Evolutionary conservation across 495 filamentous ascomycete genomes (phyloP).

Genomic region (Elaphomyces granulatus): DNA sequence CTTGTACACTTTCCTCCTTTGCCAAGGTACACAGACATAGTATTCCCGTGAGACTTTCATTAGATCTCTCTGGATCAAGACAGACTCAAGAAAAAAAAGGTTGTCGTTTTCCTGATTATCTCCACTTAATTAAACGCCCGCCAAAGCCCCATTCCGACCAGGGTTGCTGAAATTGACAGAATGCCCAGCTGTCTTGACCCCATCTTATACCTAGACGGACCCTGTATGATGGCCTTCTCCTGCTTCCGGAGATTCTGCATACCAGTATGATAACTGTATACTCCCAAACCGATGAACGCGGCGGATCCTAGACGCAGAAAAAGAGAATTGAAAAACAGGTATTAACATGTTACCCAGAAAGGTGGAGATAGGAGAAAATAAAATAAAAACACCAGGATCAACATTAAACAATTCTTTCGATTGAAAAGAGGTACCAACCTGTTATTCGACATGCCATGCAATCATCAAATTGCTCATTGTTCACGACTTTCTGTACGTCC

Average conservation of each 20-base stretch:
- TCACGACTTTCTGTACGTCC: conserved; percentile 36
- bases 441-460: conserved; percentile 54
- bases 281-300: conserved; percentile 79
- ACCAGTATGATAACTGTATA: conserved; percentile 75
- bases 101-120: no score
- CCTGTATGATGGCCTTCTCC: conserved; percentile 50
- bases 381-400: no score
- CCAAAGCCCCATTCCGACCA: conserved; percentile 56
- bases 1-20: no score
- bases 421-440: conserved; percentile 31
- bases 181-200: conserved; percentile 54
- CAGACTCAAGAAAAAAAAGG: no score
- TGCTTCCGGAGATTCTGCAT: conserved; percentile 58
- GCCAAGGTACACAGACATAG: no score
- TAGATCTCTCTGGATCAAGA: no score
- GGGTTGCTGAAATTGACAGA: conserved; percentile 48
- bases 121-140: conserved; percentile 37
- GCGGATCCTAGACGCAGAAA: conserved; percentile 44
- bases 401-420: conserved; percentile 1
- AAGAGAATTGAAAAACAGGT: no score
- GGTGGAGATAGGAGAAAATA: no score
- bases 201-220: conserved; percentile 64
- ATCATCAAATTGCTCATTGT: conserved; percentile 52
- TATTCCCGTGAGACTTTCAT: no score
- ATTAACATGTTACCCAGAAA: no score